Evolutionary conservation across 2,329 filamentous ascomycete genomes (phyloP).

Genomic region (Colletotrichum noveboracense): DNA sequence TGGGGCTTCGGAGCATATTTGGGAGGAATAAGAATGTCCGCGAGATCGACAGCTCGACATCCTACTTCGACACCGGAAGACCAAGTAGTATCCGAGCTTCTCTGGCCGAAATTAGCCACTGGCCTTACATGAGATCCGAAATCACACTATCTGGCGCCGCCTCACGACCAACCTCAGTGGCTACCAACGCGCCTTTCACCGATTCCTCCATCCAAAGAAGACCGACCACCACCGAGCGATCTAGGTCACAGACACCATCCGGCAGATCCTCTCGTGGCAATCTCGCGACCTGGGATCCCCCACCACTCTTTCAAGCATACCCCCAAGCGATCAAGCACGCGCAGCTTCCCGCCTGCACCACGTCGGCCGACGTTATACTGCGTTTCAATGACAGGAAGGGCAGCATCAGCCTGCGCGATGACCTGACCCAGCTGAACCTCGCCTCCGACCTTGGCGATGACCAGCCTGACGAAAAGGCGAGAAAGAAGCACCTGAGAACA

Average conservation of each 20-base stretch:
- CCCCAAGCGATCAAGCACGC: constrained; percentile 82
- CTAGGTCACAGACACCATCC: background rate
- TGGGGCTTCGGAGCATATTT: constrained; percentile 59
- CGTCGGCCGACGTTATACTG: constrained; percentile 73
- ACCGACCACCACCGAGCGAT: constrained; percentile 5
- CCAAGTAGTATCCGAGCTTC: constrained; percentile 50
- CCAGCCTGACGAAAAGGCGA: constrained; percentile 38
- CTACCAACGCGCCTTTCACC: constrained; percentile 8
- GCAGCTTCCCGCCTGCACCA: constrained; percentile 68
- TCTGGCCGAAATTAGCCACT: constrained; percentile 48
- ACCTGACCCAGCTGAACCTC: constrained; percentile 28
- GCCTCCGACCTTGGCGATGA: constrained; percentile 31
- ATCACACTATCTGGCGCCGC: background rate
- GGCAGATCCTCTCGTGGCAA: constrained; percentile 30
- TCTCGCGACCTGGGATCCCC: constrained; percentile 64
- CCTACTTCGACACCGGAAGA: constrained; percentile 34
- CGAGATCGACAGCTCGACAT: constrained; percentile 34
- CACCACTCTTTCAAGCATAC: constrained; percentile 86
- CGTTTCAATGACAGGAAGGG: constrained; percentile 61
- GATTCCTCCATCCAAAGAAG: constrained; percentile 5
- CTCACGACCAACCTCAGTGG: constrained; percentile 1
- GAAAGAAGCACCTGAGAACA: constrained; percentile 53
- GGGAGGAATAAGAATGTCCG: constrained; percentile 46
- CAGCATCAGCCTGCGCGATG: constrained; percentile 39
- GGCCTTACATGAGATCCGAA: constrained; percentile 38